Evolutionary conservation across 2,329 filamentous ascomycete genomes (phyloP), one percentile per base, ranked within the genome.

Genomic region (Ceratocystis cubensis): DNA sequence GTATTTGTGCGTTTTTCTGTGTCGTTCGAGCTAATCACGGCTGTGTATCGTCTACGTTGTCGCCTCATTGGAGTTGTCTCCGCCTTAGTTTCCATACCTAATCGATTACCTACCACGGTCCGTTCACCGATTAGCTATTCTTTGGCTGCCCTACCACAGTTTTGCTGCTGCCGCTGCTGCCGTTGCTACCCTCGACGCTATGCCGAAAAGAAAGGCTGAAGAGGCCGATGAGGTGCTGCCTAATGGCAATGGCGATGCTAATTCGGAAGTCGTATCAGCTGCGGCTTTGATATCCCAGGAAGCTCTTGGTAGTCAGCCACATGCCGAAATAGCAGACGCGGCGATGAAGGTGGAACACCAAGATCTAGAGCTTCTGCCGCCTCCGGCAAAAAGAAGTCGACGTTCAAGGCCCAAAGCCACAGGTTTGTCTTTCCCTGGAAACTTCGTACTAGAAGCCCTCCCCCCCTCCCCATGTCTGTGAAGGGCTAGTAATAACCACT

Each of bases 161-260:
- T 10, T 48, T 48, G 8, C 48, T 10, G 20, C 4, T 28, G 17
- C 4, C 5, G 28, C 53, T 37, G 56, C 56, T 8, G 56, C 28
- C 5, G 30, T 8, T 8, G 13, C 6, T 4, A 30, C 25, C n/a
- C 7, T n/a, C 56, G 5, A 28, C 7, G 20, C 25, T 13, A 63
- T 63, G 61, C 15, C 61, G 1, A 63, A 63, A 63, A 44, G 61
- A 13, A 63, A 63, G 33, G 45, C 25, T 10, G 61, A 45, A 2
- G 20, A 30, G 10, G 20, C 22, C 3, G 25, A 22, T 5, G 25
- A 30, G 56, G 56, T 30, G 13, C 1, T 10, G 28, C 37, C 37
- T 41, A 15, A 41, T 41, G 17, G 13, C 56, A 37, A n/a, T 37
- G 17, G 25, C 17, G 25, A n/a, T n/a, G 28, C 28, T 15, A 8